phyloP scores from a whole-genome alignment of 163 green algal genomes.

The Coccomyxa subellipsoidea region DNA sequence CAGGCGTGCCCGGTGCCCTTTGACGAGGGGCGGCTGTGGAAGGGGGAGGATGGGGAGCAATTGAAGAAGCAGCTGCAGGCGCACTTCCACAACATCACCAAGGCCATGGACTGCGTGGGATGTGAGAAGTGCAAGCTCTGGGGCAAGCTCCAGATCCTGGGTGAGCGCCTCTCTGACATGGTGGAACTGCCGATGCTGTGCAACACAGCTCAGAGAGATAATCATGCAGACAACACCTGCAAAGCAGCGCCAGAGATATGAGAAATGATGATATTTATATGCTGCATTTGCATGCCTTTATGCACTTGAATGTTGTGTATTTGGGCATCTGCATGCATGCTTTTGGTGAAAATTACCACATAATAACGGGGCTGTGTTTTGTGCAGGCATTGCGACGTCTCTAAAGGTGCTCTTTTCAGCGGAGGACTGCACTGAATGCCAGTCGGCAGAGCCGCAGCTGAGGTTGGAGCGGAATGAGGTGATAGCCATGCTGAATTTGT shows the following conservation, averaged over 20 bases:
- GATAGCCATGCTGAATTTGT: conserved; percentile 85
- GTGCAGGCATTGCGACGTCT: conserved; percentile 81
- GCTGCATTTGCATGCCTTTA: background rate
- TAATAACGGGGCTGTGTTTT: too few species aligned
- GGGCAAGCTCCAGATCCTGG: conserved; percentile 91
- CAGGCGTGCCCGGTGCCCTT: conserved; percentile 89
- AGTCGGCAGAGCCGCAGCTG: conserved; percentile 27
- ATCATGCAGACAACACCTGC: background rate
- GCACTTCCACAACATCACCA: conserved; percentile 91
- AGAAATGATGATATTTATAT: background rate
- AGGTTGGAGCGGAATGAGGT: conserved; percentile 86
- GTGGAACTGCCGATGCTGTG: background rate
- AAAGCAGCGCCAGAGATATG: background rate
- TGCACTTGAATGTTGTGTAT: too few species aligned
- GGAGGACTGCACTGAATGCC: conserved; percentile 55
- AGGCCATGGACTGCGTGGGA: conserved; percentile 97
- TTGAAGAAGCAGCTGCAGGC: conserved; percentile 69
- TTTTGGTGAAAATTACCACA: too few species aligned
- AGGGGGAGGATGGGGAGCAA: conserved; percentile 52
- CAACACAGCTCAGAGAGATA: background rate
- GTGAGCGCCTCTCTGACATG: background rate
- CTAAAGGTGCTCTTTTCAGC: conserved; percentile 95
- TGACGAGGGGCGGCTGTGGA: conserved; percentile 90
- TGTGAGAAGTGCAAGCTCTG: conserved; percentile 99
- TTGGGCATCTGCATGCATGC: too few species aligned